Base-by-base conservation (phyloP, 306 rosid genomes). In the Ammopiptanthus mongolicus region DNA sequence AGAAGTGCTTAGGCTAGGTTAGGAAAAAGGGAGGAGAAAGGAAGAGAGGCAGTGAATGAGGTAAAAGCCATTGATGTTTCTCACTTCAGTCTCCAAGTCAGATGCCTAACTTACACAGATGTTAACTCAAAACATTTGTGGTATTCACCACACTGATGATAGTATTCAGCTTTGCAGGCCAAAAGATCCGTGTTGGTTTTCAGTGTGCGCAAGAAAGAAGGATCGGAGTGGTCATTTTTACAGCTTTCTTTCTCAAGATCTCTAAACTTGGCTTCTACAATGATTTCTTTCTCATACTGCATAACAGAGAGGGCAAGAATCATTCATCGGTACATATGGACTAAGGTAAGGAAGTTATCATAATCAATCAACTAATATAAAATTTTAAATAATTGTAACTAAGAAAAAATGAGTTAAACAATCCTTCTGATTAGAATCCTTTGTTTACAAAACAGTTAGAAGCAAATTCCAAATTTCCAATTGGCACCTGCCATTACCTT, bases 151-250 rank as follows among this genome's bases (percentile, higher is more conserved):
- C 96, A 86, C 76, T 95, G 97, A 77, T 92, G 97, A 82, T 90
- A 86, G 88, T 95, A 92, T 84, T 95, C 99, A 55, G 99, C 99
- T 87, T 95, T 92, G 92, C 97, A 95, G 55, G 99, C 88, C 83
- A 95, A 85, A 47, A 95, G 87, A 75, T 95, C 99, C 0, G 92
- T 92, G 78, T 95, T 92, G 82, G 87, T 53, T 86, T 89, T 90
- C 79, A 95, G 84, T 66, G 91, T 79, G 12, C 82, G 83, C 77
- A 78, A 78, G 81, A 90, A 88, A 41, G 95, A 90, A 75, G 81
- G 81, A 80, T 85, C 88, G 8, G 90, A 86, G 69, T 78, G 84
- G 51, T 86, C 89, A 65, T 85, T 87, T 81, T 68, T 89, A 70
- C 88, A 90, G 47, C 91, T 87, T 79, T 87, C 90, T 7, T 84